These are phyloP conservation scores for Amphirosellinia nigrospora DNA, from an alignment of 495 filamentous ascomycete species.

Conservation along the genomic window DNA sequence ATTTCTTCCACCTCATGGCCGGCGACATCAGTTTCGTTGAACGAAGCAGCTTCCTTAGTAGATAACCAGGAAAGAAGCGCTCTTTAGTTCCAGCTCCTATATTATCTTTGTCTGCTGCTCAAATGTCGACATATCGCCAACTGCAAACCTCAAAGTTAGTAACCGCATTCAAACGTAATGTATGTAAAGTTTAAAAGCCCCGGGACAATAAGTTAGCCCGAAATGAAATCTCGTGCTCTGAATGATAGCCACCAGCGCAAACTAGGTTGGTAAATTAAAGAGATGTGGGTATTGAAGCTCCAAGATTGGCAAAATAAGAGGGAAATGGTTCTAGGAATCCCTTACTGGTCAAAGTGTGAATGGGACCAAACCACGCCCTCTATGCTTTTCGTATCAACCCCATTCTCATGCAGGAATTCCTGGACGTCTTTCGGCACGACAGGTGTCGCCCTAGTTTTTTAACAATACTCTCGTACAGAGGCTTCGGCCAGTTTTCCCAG, in stretches of 20 bases:
- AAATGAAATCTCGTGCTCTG: too few relatives aligned
- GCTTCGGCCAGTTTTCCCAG: constrained; percentile 50
- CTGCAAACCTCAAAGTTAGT: constrained; percentile 1
- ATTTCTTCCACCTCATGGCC: constrained; percentile 52
- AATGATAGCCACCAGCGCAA: too few relatives aligned
- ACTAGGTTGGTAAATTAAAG: too few relatives aligned
- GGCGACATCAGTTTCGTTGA: constrained; percentile 54
- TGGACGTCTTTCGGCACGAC: constrained; percentile 54
- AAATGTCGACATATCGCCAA: constrained; percentile 61
- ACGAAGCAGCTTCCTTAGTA: constrained; percentile 41
- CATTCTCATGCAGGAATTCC: constrained; percentile 56
- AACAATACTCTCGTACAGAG: constrained; percentile 34
- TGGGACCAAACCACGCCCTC: constrained; percentile 67
- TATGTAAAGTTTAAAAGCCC: too few relatives aligned
- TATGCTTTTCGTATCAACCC: constrained; percentile 52
- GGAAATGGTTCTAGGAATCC: too few relatives aligned
- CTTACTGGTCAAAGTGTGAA: constrained; percentile 63
- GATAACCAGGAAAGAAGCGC: constrained; percentile 56
- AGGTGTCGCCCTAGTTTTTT: constrained; percentile 34
- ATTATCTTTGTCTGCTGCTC: constrained; percentile 52
- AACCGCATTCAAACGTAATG: too few relatives aligned
- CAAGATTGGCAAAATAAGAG: too few relatives aligned
- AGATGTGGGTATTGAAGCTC: too few relatives aligned
- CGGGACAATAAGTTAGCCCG: too few relatives aligned
- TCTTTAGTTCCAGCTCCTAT: constrained; percentile 64